phyloP scores from a whole-genome alignment of 1,284 basidiomycete species.

The Sanghuangporus sanghuang region DNA sequence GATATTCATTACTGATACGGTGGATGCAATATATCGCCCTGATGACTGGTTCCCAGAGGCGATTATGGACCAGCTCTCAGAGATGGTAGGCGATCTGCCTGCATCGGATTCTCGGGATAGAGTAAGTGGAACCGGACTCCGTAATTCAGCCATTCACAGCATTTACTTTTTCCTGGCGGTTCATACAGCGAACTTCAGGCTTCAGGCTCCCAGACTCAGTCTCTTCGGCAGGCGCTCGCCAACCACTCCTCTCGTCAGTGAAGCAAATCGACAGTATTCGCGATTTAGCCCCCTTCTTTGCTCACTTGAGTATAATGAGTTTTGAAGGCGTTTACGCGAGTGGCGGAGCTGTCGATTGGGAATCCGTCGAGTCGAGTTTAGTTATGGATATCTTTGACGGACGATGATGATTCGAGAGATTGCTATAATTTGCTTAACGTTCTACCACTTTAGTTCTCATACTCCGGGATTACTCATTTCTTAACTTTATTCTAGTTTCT shows the following conservation, averaged over 20 bases:
- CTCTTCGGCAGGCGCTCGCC: constrained; percentile 45
- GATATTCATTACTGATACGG: constrained; percentile 98
- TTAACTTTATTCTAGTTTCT: neutral
- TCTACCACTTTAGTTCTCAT: neutral
- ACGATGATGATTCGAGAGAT: constrained; percentile 24
- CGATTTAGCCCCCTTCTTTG: constrained; percentile 84
- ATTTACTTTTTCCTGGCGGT: neutral
- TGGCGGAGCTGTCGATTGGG: constrained; percentile 80
- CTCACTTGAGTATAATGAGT: constrained; percentile 79
- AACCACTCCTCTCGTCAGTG: constrained; percentile 65
- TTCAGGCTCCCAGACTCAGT: constrained; percentile 13
- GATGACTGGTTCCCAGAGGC: constrained; percentile 82
- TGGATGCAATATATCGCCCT: constrained; percentile 88
- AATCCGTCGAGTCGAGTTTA: constrained; percentile 74
- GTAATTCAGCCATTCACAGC: neutral
- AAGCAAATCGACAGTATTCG: constrained; percentile 76
- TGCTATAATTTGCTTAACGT: neutral
- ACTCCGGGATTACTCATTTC: neutral
- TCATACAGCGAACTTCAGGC: neutral
- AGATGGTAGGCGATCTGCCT: constrained; percentile 67
- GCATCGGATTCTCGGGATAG: constrained; percentile 29
- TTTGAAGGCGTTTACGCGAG: constrained; percentile 88
- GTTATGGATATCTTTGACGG: constrained; percentile 87
- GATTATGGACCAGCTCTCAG: constrained; percentile 88
- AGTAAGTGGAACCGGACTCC: constrained; percentile 27